Evolutionary conservation across 2,329 filamentous ascomycete genomes (phyloP).

Genomic region (Intubia oerlemansii): DNA sequence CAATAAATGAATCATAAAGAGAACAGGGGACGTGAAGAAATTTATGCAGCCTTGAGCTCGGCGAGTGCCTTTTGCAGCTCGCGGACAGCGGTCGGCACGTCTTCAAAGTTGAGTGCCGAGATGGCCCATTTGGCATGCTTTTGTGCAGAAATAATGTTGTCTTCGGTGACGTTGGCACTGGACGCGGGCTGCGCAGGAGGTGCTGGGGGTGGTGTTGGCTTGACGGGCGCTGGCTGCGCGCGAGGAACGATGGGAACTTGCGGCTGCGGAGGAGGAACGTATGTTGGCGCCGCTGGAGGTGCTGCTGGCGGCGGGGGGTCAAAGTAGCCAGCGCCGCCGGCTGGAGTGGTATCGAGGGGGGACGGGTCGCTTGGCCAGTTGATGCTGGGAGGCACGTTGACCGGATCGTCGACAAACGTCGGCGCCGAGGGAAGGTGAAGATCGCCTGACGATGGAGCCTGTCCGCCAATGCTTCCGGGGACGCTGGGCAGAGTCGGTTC

Average conservation of each 20-base stretch:
- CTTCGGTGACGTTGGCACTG: conserved; percentile 31
- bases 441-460: too few species aligned
- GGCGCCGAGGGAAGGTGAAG: neutral
- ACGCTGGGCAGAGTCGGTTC: too few species aligned
- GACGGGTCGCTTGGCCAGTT: too few species aligned
- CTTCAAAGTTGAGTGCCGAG: conserved; percentile 89
- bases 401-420: neutral
- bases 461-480: too few species aligned
- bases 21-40: too few species aligned
- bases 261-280: conserved; percentile 3
- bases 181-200: neutral
- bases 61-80: conserved; percentile 58
- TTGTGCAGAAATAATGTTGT: conserved; percentile 55
- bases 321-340: too few species aligned
- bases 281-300: conserved; percentile 9
- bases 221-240: neutral
- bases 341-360: too few species aligned
- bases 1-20: too few species aligned
- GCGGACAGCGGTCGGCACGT: conserved; percentile 71
- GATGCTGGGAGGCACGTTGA: too few species aligned
- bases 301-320: conserved; percentile 9
- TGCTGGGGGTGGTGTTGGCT: neutral
- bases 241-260: neutral
- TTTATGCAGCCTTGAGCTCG: too few species aligned
- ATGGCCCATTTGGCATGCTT: conserved; percentile 97